A percentile compares a stretch with the other conserved stretches of the same genome.
Conservation (phyloP, 208 protist genomes). For the Acanthamoeba lenticulata region DNA sequence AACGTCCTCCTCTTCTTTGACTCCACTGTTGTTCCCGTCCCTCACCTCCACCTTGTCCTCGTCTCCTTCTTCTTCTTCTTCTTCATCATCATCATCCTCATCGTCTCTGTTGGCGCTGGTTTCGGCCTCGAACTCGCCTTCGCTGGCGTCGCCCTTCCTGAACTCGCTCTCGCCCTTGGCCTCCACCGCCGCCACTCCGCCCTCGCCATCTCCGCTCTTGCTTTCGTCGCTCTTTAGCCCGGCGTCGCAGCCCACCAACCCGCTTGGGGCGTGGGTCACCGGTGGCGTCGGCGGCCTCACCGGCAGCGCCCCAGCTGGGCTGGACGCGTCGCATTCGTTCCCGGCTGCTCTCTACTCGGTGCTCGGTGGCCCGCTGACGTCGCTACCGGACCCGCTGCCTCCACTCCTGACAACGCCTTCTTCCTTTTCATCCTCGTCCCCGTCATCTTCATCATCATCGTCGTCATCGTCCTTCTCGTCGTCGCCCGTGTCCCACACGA, state of each 20-base stretch:
- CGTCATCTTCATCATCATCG: not conserved
- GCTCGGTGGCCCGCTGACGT: not conserved
- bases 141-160: not conserved
- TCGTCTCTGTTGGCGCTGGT: not conserved
- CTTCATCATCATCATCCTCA: not conserved
- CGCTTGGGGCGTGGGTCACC: not conserved
- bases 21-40: too few species aligned
- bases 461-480: not conserved
- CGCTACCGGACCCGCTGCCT: not conserved
- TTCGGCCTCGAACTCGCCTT: not conserved
- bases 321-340: not conserved
- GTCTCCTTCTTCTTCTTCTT: not conserved
- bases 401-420: not conserved
- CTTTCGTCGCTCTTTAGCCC: not conserved
- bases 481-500: not conserved
- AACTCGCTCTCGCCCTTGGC: not conserved
- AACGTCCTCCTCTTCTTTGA: not conserved
- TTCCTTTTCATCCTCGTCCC: not conserved
- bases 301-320: too few species aligned
- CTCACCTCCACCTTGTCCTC: not conserved
- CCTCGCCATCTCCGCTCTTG: not conserved
- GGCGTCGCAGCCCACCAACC: not conserved
- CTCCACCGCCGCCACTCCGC: not conserved
- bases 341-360: not conserved
- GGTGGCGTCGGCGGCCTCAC: too few species aligned